A percentile compares a stretch with the other conserved stretches of the same genome.
phyloP scores from a whole-genome alignment of 352 stramenopile genomes.

The Elongisporangium undulatum region DNA sequence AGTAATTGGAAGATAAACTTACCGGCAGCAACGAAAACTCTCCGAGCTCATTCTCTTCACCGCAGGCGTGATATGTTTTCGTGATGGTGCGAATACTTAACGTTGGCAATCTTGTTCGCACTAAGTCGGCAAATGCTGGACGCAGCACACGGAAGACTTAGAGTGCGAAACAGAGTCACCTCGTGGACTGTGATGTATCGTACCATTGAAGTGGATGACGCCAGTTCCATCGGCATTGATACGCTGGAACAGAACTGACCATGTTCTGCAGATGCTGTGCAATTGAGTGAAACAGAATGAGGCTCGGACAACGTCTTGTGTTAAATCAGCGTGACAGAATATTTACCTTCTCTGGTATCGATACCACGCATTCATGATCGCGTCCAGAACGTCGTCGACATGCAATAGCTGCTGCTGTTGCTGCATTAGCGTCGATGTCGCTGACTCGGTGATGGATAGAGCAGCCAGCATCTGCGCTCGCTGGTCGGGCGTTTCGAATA shows the following conservation, averaged over 20 bases:
- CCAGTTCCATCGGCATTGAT: conserved; percentile 59
- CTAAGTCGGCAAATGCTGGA: conserved; percentile 49
- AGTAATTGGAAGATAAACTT: conserved; percentile 12
- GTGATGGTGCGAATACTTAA: conserved; percentile 49
- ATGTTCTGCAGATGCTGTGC: conserved; percentile 7
- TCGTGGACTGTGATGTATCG: conserved; percentile 1
- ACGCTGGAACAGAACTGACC: conserved; percentile 53
- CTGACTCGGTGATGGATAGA: background rate
- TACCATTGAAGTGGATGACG: conserved; percentile 56
- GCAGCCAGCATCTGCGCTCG: conserved; percentile 30
- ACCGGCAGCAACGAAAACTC: conserved; percentile 62
- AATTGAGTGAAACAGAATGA: background rate
- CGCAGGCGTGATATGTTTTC: conserved; percentile 69
- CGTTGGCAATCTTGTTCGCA: conserved; percentile 44
- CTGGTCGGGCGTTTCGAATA: conserved; percentile 50
- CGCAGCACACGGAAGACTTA: background rate
- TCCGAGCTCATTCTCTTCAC: conserved; percentile 80
- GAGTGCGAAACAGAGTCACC: background rate
- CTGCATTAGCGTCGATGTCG: background rate
- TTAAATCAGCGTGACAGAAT: background rate
- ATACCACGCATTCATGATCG: conserved; percentile 69
- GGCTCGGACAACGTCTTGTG: too few relatives aligned
- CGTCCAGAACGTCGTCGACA: conserved; percentile 66
- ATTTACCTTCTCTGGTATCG: conserved; percentile 49
- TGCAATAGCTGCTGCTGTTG: conserved; percentile 22